Base-by-base conservation (phyloP, 768 basidiomycete species). In the Tulasnella sp. region DNA sequence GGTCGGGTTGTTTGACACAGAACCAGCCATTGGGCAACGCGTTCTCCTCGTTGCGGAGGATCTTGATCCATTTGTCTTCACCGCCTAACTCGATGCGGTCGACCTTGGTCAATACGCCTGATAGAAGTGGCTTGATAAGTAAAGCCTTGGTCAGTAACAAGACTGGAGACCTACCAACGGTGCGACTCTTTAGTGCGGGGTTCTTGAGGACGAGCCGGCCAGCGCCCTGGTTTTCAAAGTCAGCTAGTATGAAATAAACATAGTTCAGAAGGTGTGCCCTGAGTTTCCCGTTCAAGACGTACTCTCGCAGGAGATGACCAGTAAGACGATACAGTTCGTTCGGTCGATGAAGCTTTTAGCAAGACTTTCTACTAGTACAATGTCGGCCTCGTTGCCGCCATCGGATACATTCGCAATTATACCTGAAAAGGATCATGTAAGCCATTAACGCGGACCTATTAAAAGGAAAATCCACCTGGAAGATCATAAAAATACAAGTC, bases 221-320 rank as follows among this genome's bases (percentile, higher is more conserved):
- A 0, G 86, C 86, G 0, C 82, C 83, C 67, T 89, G 86, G 43
- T 86, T 90, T 63, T 88, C 84, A 19, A 85, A 85, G 62, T 90
- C 85, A 53, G 85, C 87, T 89, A 44, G 21, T 19, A 10, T 9
- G 2, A 19, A 46, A 4, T 24, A n/a, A 48, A 29, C 15, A 61
- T 9, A 17, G n/a, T 19, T n/a, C 24, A 27, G 9, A n/a, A 15
- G 17, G 17, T 10, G 12, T 9, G 19, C 8, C 17, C 3, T 11
- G 24, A 42, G 9, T 8, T 25, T 30, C 25, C 1, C 34, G 24
- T 27, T 55, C n/a, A 15, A n/a, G 7, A 49, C 46, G n/a, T 34
- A 62, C 61, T 62, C 44, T 62, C 61, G 38, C 61, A 62, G 2
- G 61, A 31, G 17, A 62, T 34, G 2, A 56, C 59, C 8, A 62